Base-by-base conservation (phyloP, 2,329 filamentous ascomycete species). In the Ophiocordyceps camponoti-leonardi region DNA sequence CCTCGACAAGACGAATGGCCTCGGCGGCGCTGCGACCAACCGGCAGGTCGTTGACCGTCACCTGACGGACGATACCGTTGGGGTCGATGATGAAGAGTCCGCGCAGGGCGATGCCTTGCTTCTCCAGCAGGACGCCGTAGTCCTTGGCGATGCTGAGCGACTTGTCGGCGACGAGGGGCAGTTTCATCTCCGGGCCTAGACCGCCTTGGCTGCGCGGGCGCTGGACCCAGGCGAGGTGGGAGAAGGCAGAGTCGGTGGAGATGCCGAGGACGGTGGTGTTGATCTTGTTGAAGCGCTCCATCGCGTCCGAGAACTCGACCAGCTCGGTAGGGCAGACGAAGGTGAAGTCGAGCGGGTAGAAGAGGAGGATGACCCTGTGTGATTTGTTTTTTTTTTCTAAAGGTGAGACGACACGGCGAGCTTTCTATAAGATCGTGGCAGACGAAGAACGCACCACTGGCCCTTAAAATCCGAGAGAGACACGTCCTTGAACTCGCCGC, bases 321-420 rank as follows among this genome's bases (percentile, higher is more conserved):
- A 81, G 79, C 62, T 81, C 74, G 57, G 73, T 77, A 26, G 75
- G 74, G 66, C 77, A 81, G 57, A 81, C 75, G 53, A 80, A 81
- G 52, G 76, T 79, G 69, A 77, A 81, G 54, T 79, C 77, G 64
- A 79, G 76, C 47, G 77, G 77, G 60, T 80, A 75, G 67, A 81
- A 81, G 51, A 75, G 71, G 31, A 81, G 73, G 53, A 80, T 67
- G 48, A 80, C 71, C 77, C 77, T 68, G 23, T 3, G 16, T n/a
- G n/a, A n/a, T n/a, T 3, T 18, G 14, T 19, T 26, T 26, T 26
- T 4, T 26, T 26, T 26, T 26, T 4, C 4, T 5, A 8, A 6
- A 37, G 2, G 16, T 37, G 35, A 37, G 35, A 7, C 7, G 18
- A 4, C 16, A 37, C n/a, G 35, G 7, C 16, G 13, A 6, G 13